Conservation (phyloP, 2,329 filamentous ascomycete genomes). For the Talaromyces islandicus region DNA sequence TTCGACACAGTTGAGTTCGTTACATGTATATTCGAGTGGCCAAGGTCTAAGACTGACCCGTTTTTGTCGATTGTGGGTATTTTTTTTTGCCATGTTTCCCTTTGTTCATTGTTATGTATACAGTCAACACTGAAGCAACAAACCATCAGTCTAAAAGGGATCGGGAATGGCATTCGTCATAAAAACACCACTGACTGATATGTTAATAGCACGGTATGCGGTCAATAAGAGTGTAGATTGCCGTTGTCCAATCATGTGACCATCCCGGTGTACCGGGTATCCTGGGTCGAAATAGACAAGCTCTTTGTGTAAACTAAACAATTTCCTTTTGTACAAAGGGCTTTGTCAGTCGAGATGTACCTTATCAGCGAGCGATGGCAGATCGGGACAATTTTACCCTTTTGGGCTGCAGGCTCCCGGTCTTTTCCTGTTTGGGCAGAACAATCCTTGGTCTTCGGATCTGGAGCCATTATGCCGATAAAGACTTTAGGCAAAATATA, state of each 20-base stretch:
- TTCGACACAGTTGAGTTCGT: too few species aligned
- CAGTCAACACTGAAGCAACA: too few species aligned
- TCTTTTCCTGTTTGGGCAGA: slow-evolving; percentile 8
- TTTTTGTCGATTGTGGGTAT: too few species aligned
- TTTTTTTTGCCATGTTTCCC: too few species aligned
- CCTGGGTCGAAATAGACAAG: not conserved
- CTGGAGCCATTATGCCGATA: not conserved
- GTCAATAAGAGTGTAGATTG: not conserved
- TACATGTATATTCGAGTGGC: too few species aligned
- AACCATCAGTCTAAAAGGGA: too few species aligned
- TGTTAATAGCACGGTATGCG: not conserved
- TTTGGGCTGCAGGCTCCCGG: slow-evolving; percentile 6
- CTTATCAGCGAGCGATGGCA: not conserved
- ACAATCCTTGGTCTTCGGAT: not conserved
- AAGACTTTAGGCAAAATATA: not conserved
- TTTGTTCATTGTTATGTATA: too few species aligned
- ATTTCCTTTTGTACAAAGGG: not conserved
- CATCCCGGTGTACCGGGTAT: not conserved
- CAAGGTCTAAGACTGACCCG: too few species aligned
- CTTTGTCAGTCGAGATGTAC: not conserved
- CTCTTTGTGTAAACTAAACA: not conserved
- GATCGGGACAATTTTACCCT: slow-evolving; percentile 9
- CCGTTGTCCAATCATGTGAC: not conserved
- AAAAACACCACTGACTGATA: not conserved
- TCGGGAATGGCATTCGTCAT: not conserved